Evolutionary conservation across 2,329 filamentous ascomycete species (phyloP).

Genomic region (Stagonosporopsis vannaccii): DNA sequence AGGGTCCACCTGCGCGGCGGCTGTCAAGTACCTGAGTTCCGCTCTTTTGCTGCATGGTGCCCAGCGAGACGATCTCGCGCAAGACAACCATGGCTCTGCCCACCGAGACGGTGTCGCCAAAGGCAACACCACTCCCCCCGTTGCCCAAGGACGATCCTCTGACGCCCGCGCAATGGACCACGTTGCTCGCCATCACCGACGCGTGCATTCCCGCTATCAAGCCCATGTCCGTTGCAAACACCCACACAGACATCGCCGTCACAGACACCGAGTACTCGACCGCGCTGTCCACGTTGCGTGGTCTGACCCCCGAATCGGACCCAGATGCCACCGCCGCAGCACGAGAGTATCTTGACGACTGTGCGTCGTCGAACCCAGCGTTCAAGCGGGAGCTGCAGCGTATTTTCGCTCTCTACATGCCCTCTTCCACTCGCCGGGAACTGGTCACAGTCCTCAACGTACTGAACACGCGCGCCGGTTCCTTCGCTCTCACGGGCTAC

Average conservation of each 20-base stretch:
- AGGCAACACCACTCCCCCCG: constrained; percentile 55
- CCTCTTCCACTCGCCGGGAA: constrained; percentile 56
- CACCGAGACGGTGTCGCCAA: constrained; percentile 44
- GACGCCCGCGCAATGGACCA: constrained; percentile 64
- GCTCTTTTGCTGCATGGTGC: not conserved
- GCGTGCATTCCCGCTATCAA: constrained; percentile 67
- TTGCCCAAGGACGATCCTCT: constrained; percentile 57
- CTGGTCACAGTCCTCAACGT: constrained; percentile 61
- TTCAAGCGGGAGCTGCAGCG: constrained; percentile 62
- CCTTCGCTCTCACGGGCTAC: constrained; percentile 72
- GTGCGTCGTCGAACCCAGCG: constrained; percentile 59
- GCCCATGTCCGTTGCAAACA: constrained; percentile 46
- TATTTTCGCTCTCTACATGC: constrained; percentile 58
- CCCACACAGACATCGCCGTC: constrained; percentile 55
- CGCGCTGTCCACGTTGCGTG: constrained; percentile 48
- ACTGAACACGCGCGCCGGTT: constrained; percentile 67
- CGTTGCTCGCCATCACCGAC: constrained; percentile 64
- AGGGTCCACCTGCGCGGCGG: constrained; percentile 8
- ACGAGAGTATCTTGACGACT: constrained; percentile 61
- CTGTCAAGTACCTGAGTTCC: not conserved
- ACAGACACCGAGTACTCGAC: constrained; percentile 60
- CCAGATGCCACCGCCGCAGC: constrained; percentile 53
- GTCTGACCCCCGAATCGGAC: constrained; percentile 35
- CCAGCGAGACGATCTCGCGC: not conserved
- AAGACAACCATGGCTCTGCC: constrained; percentile 26